phyloP scores from a whole-genome alignment of 768 basidiomycete genomes.

The Boletus rufocinnamomeus region DNA sequence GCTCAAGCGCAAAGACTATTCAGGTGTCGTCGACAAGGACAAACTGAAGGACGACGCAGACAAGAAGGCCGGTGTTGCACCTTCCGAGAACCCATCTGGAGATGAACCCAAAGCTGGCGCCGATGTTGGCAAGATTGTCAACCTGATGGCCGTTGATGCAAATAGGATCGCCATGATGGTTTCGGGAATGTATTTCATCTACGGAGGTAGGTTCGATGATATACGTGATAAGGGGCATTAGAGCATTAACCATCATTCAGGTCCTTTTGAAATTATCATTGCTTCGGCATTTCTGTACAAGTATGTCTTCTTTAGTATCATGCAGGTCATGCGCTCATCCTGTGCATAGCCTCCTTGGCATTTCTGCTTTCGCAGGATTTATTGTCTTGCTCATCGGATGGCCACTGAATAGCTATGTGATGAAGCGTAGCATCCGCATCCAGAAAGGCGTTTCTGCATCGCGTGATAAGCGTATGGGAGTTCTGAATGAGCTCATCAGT shows the following conservation, averaged over 20 bases:
- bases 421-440: conserved; percentile 41
- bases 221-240: neutral
- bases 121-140: conserved; percentile 87
- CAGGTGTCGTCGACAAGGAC: conserved; percentile 66
- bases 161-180: conserved; percentile 58
- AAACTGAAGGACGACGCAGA: conserved; percentile 30
- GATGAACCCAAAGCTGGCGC: conserved; percentile 72
- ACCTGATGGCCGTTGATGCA: conserved; percentile 82
- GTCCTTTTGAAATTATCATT: conserved; percentile 77
- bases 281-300: conserved; percentile 76
- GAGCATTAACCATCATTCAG: conserved; percentile 30
- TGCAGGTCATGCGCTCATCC: conserved; percentile 38
- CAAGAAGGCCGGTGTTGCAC: conserved; percentile 19
- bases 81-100: conserved; percentile 30
- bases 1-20: conserved; percentile 79
- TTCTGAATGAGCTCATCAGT: conserved; percentile 48
- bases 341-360: conserved; percentile 54
- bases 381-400: conserved; percentile 41
- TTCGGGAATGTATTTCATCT: conserved; percentile 64
- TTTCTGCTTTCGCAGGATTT: conserved; percentile 49
- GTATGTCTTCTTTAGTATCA: conserved; percentile 36
- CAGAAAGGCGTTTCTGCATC: conserved; percentile 36
- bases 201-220: conserved; percentile 48
- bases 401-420: conserved; percentile 44
- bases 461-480: conserved; percentile 45